These are phyloP conservation scores for Phalaenopsis aphrodite DNA, from an alignment of 106 monocot genomes.

Conservation along the genomic window DNA sequence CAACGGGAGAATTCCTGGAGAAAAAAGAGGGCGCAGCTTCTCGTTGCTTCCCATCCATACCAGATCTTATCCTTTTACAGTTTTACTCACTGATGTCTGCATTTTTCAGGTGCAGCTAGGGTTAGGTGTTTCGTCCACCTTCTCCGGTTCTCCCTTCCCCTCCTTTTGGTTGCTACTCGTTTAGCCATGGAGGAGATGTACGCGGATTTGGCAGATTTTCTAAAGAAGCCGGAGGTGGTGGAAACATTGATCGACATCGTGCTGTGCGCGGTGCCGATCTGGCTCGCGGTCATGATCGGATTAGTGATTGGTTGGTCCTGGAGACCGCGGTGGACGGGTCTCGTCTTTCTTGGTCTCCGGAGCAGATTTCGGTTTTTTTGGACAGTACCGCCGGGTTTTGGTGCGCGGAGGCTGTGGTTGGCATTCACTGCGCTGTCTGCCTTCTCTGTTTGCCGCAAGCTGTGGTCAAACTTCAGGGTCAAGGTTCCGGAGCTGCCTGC, in stretches of 20 bases:
- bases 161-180: background rate
- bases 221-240: conserved; percentile 66
- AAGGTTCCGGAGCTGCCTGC: conserved; percentile 19
- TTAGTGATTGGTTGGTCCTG: conserved; percentile 94
- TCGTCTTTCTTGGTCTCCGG: conserved; percentile 78
- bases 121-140: background rate
- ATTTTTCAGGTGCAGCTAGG: background rate
- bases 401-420: conserved; percentile 79
- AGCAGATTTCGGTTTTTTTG: conserved; percentile 51
- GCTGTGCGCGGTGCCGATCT: conserved; percentile 88
- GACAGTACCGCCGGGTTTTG: conserved; percentile 68
- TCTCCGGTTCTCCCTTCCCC: background rate
- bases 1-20: background rate
- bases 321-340: conserved; percentile 91
- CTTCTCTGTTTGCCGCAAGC: conserved; percentile 59
- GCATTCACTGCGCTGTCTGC: conserved; percentile 93
- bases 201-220: conserved; percentile 33
- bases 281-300: conserved; percentile 95
- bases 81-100: background rate
- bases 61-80: background rate
- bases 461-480: conserved; percentile 54
- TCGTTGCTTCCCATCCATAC: background rate
- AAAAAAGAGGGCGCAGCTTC: background rate
- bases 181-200: conserved; percentile 50
- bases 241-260: conserved; percentile 72